These are phyloP conservation scores for Cornus suecica DNA, from an alignment of 148 eudicot genomes.

Conservation along the genomic window DNA sequence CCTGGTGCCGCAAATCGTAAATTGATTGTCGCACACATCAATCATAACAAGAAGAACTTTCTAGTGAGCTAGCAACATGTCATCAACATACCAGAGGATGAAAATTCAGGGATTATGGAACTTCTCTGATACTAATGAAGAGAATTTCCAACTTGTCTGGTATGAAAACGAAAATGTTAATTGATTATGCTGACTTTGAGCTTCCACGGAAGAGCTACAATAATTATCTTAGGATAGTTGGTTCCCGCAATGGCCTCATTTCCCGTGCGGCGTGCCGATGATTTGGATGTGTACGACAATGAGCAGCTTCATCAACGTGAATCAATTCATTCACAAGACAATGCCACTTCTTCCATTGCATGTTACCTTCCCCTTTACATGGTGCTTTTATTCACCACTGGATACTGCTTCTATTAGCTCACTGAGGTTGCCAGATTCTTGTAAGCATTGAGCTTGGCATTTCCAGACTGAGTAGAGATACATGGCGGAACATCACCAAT, in stretches of 20 bases:
- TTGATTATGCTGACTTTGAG: background rate
- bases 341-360: background rate
- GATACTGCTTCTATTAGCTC: background rate
- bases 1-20: background rate
- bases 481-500: no score
- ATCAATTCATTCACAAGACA: background rate
- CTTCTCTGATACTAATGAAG: no score
- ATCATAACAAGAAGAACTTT: background rate
- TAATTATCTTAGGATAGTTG: background rate
- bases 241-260: background rate
- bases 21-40: background rate
- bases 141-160: background rate
- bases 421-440: no score
- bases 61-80: no score
- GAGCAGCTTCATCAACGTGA: background rate
- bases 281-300: no score
- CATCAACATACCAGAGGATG: no score
- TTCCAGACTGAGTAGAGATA: no score
- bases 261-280: background rate
- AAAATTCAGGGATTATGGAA: no score
- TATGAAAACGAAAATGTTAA: background rate
- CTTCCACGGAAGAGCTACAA: background rate
- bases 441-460: no score
- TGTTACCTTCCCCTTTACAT: background rate
- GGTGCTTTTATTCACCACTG: background rate